Conservation (phyloP, 1,284 basidiomycete genomes). For the Filobasidium uniguttulatum region DNA sequence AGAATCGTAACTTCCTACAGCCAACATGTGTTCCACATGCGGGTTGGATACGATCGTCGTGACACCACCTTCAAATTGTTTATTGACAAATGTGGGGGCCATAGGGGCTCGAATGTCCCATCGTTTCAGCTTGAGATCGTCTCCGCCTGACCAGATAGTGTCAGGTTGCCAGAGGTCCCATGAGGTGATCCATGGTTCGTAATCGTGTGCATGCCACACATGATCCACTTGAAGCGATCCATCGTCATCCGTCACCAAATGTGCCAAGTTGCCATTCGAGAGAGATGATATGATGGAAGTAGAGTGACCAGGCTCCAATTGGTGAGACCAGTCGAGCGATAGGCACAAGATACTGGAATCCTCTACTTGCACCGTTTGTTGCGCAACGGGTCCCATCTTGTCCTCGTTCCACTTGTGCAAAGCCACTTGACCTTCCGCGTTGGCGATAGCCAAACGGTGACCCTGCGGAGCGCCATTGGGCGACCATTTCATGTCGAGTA, state of each 20-base stretch:
- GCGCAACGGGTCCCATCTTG: constrained; percentile 45
- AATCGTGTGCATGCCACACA: constrained; percentile 78
- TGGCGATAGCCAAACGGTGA: constrained; percentile 54
- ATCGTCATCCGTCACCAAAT: constrained; percentile 43
- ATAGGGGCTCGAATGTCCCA: constrained; percentile 74
- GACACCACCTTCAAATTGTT: constrained; percentile 78
- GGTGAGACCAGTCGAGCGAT: constrained; percentile 76
- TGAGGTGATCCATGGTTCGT: constrained; percentile 85
- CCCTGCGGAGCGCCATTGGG: constrained; percentile 20
- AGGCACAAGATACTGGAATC: constrained; percentile 54
- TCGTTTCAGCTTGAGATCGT: constrained; percentile 69
- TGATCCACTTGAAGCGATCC: constrained; percentile 41
- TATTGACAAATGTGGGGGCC: constrained; percentile 57
- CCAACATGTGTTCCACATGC: constrained; percentile 61
- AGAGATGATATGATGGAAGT: constrained; percentile 60
- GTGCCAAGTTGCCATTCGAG: constrained; percentile 57
- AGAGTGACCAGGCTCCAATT: constrained; percentile 34
- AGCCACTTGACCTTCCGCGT: constrained; percentile 65
- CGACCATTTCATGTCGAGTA: constrained; percentile 85
- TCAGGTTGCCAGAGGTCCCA: constrained; percentile 74
- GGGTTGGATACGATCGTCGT: constrained; percentile 82
- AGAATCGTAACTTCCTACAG: constrained; percentile 86
- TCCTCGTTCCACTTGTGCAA: constrained; percentile 46
- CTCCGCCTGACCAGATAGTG: constrained; percentile 80
- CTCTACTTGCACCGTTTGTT: constrained; percentile 25